Conservation (phyloP, 73 alveolate genomes). For the Tetrahymena borealis region DNA sequence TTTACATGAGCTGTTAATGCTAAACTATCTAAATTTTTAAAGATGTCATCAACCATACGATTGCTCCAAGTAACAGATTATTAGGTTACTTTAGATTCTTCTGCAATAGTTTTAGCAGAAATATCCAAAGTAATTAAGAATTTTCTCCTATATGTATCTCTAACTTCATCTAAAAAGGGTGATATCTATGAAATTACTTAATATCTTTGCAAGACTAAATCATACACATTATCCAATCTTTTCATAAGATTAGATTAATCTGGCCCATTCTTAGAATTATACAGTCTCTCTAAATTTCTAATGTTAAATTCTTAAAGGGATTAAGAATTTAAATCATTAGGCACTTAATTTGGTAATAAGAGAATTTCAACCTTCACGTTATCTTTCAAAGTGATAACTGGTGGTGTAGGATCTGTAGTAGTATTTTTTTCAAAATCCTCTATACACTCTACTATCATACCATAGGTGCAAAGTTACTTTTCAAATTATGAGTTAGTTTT, state of each 20-base stretch:
- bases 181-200: too few relatives aligned
- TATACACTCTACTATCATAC: background rate
- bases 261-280: background rate
- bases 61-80: too few relatives aligned
- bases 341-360: background rate
- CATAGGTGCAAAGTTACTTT: background rate
- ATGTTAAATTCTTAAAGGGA: background rate
- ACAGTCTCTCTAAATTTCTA: background rate
- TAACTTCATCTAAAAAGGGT: background rate
- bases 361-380: background rate
- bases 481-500: background rate
- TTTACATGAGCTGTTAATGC: too few relatives aligned
- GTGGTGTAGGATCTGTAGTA: background rate
- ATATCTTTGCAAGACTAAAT: background rate
- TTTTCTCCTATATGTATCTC: background rate
- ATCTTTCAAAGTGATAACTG: too few relatives aligned
- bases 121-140: too few relatives aligned
- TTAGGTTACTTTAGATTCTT: too few relatives aligned
- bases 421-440: background rate
- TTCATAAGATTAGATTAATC: background rate
- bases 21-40: too few relatives aligned
- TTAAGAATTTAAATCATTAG: background rate
- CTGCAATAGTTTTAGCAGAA: too few relatives aligned
- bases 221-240: background rate
- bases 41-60: too few relatives aligned